Percentiles rank a stretch among this genome's conserved stretches.
These are phyloP conservation scores for Pleurotus citrinopileatus DNA, from an alignment of 768 basidiomycete species.

Conservation along the genomic window DNA sequence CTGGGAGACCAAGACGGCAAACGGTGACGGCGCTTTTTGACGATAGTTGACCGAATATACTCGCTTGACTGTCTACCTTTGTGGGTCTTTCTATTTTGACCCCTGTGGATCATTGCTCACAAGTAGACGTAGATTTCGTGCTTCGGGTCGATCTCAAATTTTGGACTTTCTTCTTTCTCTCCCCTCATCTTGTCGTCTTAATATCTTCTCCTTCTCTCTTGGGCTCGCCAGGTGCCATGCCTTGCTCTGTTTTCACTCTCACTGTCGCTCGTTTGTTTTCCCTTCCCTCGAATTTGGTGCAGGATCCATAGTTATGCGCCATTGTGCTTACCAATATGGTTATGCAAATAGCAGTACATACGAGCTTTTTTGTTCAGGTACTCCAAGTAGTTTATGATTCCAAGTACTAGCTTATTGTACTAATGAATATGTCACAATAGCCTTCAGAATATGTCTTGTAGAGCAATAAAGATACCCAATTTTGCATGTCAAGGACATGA, in stretches of 20 bases:
- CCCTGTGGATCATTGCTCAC: not conserved
- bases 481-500: no score
- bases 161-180: not conserved
- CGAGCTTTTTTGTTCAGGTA: not conserved
- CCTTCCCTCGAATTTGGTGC: not conserved
- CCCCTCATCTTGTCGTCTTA: not conserved
- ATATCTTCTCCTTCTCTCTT: not conserved
- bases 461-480: no score
- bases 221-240: conserved; percentile 5
- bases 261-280: not conserved
- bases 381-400: not conserved
- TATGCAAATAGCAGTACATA: no score
- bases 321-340: not conserved
- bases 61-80: not conserved
- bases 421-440: conserved; percentile 9
- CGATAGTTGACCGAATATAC: not conserved
- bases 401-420: conserved; percentile 8
- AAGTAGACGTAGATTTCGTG: not conserved
- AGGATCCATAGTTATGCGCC: not conserved
- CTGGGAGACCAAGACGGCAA: not conserved
- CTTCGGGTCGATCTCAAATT: not conserved
- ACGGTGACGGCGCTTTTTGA: conserved; percentile 7
- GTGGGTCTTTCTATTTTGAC: not conserved
- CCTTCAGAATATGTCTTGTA: not conserved
- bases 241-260: not conserved